Conservation (phyloP, 2,329 filamentous ascomycete genomes). For the Aspergillus spinulosporus region DNA sequence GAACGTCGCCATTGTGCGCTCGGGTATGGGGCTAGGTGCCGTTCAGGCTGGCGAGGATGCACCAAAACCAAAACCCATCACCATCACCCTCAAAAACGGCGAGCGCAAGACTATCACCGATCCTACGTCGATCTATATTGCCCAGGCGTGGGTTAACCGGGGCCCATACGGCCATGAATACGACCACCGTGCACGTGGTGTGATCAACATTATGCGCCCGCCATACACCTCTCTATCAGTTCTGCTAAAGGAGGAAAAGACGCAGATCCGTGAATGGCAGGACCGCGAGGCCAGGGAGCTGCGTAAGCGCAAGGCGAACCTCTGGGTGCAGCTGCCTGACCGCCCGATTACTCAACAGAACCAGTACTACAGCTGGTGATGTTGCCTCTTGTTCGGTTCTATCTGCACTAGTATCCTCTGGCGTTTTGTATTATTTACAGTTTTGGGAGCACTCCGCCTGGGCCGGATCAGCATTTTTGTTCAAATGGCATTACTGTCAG, state of each 20-base stretch:
- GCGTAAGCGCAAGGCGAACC: constrained; percentile 71
- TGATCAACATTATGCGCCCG: constrained; percentile 65
- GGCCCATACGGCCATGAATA: constrained; percentile 62
- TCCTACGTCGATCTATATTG: constrained; percentile 79
- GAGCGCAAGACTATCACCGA: constrained; percentile 70
- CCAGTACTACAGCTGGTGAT: constrained; percentile 89
- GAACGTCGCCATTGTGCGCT: constrained; percentile 74
- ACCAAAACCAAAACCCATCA: constrained; percentile 47
- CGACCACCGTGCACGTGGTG: constrained; percentile 75
- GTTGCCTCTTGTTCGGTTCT: constrained; percentile 12
- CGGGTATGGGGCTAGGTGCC: constrained; percentile 75
- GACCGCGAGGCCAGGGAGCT: constrained; percentile 76
- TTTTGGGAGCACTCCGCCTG: constrained; percentile 23
- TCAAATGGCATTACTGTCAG: background rate
- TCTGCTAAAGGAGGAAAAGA: constrained; percentile 90
- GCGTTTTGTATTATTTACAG: constrained; percentile 34
- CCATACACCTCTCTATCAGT: constrained; percentile 76
- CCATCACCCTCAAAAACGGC: constrained; percentile 73
- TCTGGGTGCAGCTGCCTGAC: constrained; percentile 87
- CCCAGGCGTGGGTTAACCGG: constrained; percentile 88
- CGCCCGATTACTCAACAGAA: constrained; percentile 79
- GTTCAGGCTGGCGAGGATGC: constrained; percentile 27
- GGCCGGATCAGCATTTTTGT: constrained; percentile 20
- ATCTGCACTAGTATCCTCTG: constrained; percentile 18
- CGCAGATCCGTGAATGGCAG: constrained; percentile 74